A percentile compares a stretch with the other conserved stretches of the same genome.
phyloP scores from a whole-genome alignment of 169 alveolate genomes.

The Ichthyophthirius multifiliis region DNA sequence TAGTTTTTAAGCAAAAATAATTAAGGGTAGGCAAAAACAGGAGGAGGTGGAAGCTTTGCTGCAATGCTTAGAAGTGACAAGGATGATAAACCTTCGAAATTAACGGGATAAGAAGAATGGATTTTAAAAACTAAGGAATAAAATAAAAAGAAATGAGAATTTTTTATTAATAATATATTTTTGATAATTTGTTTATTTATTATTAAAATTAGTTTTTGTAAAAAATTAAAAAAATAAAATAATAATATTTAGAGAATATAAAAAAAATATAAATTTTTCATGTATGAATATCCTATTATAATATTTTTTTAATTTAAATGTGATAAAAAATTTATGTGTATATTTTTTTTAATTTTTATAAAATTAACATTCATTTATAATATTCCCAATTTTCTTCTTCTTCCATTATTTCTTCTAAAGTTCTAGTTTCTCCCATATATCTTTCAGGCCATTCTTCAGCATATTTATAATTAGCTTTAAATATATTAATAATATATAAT shows the following conservation, averaged over 20 bases:
- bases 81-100: background rate
- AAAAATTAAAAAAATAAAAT: too few relatives aligned
- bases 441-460: constrained; percentile 15
- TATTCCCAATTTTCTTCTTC: constrained; percentile 26
- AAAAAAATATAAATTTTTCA: too few relatives aligned
- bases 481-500: background rate
- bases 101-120: background rate
- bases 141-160: background rate
- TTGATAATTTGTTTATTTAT: too few relatives aligned
- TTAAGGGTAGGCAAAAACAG: background rate
- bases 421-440: constrained; percentile 9
- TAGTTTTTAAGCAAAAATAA: too few relatives aligned
- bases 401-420: constrained; percentile 21
- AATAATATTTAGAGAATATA: too few relatives aligned
- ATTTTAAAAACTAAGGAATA: background rate
- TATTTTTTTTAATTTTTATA: too few relatives aligned
- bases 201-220: too few relatives aligned
- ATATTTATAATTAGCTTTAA: background rate
- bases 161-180: too few relatives aligned
- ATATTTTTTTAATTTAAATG: too few relatives aligned
- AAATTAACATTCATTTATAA: background rate
- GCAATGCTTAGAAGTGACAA: background rate
- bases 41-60: background rate
- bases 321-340: too few relatives aligned
- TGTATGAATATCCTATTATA: too few relatives aligned